Base-by-base conservation (phyloP, 2,329 filamentous ascomycete species). In the Colletotrichum musae region DNA sequence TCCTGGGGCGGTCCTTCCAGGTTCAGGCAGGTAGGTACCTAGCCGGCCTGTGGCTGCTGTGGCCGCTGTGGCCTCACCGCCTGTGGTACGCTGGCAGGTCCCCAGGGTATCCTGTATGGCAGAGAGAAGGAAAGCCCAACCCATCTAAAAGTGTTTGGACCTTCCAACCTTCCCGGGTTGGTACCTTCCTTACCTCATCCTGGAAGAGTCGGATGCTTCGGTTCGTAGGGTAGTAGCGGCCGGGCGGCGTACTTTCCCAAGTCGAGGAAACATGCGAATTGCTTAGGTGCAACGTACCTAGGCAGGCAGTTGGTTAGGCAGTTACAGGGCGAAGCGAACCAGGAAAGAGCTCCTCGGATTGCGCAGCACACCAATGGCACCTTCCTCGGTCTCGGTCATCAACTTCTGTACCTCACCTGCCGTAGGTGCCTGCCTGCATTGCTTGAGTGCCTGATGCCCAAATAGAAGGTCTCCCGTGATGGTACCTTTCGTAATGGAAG, bases 261-360 rank as follows among this genome's bases (percentile, higher is more conserved):
- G 45, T 48, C 36, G 57, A 58, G 57, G 58, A 50, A 39, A 39
- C 32, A 51, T 43, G 41, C 41, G 41, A 15, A 15, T 43, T 43
- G 13, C 41, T 43, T n/a, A 43, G 13, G 16, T 43, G 10, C 32
- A 10, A 36, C 32, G 32, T 36, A 36, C 7, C 2, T 10, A 36
- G 9, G 10, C 32, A 36, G 2, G 7, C 28, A 32, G 28, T 32
- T 43, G 41, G 41, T 9, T 12, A 43, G 41, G 41, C 4, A n/a
- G 32, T 4, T 36, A 36, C 32, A 43, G 16, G 41, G 41, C 16
- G 41, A 52, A 16, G 47, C 32, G 48, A 53, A 60, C 58, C 47
- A 26, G 48, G 48, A 24, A 47, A 36, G 32, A 36, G 32, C 32
- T 36, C 7, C 32, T 7, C 32, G 10, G 10, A 10, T 10, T 36